Evolutionary conservation across 2,329 filamentous ascomycete genomes (phyloP), one percentile per base, ranked within the genome.

Genomic region (Lasiodiplodia sp.): DNA sequence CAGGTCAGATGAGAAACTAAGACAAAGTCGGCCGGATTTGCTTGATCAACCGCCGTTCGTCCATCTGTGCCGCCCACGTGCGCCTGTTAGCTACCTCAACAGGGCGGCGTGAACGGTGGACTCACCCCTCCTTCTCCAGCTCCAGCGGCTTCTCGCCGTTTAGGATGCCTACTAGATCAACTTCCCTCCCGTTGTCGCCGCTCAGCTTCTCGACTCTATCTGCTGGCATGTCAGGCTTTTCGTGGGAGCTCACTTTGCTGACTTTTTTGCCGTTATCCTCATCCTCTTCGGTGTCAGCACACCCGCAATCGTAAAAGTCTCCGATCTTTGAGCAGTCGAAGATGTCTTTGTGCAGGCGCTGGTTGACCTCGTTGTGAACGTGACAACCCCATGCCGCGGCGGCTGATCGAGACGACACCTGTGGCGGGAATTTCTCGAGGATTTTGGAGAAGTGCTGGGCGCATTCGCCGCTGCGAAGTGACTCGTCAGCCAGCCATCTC

Each of bases 371-470:
- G 71, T 91, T 91, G 74, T 91, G 88, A 51, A 90, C 86, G 74
- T 88, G 87, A 75, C 88, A 91, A 10, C 85, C 88, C 88, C 88
- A 91, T 34, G 84, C 88, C 3, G 88, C 87, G n/a, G 88, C 88
- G 1, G 85, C 84, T 66, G 84, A 86, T 52, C 88, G 83, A 25
- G 87, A 88, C 5, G 86, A 87, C 18, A 89, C 87, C 74, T 91
- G 88, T 16, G 88, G 88, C 51, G 88, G 88, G 72, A 87, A 90
- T 72, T 88, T 87, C 72, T 84, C 83, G 40, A 91, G 77, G 71
- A 90, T 85, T 71, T 84, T 79, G 70, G 87, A 84, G 76, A 91
- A 91, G 75, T 91, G 88, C 70, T 84, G 80, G 11, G 88, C 88
- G 76, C 88, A 91, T 79, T 91, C 88, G 77, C 88, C 88, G 76